Base-by-base conservation (phyloP, 1,284 basidiomycete species). In the Cerioporus squamosus region DNA sequence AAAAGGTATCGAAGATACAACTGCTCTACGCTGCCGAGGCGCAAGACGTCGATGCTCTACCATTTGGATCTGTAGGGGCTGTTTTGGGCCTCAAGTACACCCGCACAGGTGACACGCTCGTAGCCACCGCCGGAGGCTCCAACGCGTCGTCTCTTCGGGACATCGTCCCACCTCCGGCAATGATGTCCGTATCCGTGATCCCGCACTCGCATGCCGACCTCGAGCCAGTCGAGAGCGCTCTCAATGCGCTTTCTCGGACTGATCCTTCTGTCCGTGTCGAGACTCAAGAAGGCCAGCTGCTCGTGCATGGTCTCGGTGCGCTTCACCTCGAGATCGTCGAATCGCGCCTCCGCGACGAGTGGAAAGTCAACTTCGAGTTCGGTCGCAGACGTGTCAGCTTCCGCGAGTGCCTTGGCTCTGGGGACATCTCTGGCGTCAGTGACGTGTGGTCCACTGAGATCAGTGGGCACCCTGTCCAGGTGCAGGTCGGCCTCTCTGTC, bases 271-370 rank as follows among this genome's bases (percentile, higher is more conserved):
- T 95, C 29, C 87, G 91, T 5, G 77, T 90, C 22, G 91, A 93
- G 58, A 77, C 78, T 9, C 86, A 90, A 54, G 92, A 95, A 61
- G 93, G 93, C 0, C 93, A 96, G 68, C 79, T 92, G 38, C 81
- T 96, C 38, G 81, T 94, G 2, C 91, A 94, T 64, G 93, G 93
- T 4, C 84, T 95, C 55, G 93, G 93, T 14, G 86, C 91, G 39
- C 80, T 96, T 26, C 93, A 96, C 70, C 81, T 96, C 7, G 94
- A 96, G 72, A 95, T 96, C 57, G 82, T 94, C 1, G 91, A 93
- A 72, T 85, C 87, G 38, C 81, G 94, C 24, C 76, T 96, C 31
- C 79, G 79, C 53, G 86, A 93, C 59, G 94, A 95, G 73, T 96
- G 91, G 85, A 81, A 85, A 26, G 92, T 81, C 18, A 80, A 84